A percentile compares a stretch with the other conserved stretches of the same genome.
These are phyloP conservation scores for Berberis thunbergii DNA, from an alignment of 164 flowering plant species.

Conservation along the genomic window DNA sequence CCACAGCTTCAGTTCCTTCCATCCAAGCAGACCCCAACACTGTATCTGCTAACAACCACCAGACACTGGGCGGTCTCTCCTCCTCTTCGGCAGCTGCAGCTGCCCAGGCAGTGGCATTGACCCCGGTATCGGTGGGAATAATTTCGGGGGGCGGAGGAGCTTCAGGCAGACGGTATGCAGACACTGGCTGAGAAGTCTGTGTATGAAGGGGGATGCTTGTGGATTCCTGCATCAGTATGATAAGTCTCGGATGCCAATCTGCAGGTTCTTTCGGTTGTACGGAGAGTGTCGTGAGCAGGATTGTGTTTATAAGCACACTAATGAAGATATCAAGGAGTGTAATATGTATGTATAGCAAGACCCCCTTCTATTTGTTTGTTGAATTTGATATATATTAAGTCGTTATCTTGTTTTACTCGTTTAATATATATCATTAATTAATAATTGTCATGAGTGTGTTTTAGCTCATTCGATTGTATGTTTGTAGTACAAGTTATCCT, in stretches of 20 bases:
- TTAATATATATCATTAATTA: too few relatives aligned
- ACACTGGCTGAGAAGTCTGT: slow-evolving; percentile 93
- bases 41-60: slow-evolving; percentile 4
- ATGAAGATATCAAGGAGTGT: slow-evolving; percentile 97
- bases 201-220: slow-evolving; percentile 99
- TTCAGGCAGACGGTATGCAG: slow-evolving; percentile 97
- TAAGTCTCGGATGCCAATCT: slow-evolving; percentile 91
- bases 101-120: slow-evolving; percentile 7
- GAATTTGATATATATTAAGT: neutral
- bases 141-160: slow-evolving; percentile 36
- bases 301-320: slow-evolving; percentile 95
- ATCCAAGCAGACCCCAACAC: slow-evolving; percentile 22
- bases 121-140: slow-evolving; percentile 11
- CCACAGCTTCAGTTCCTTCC: slow-evolving; percentile 35
- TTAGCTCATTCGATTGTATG: too few relatives aligned
- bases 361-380: neutral
- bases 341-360: slow-evolving; percentile 52
- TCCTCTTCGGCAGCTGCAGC: neutral
- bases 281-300: slow-evolving; percentile 99
- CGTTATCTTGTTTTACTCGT: neutral
- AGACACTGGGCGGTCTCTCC: slow-evolving; percentile 8
- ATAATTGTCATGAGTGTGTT: too few relatives aligned
- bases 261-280: slow-evolving; percentile 75
- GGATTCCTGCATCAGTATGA: slow-evolving; percentile 98
- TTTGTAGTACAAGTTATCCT: too few relatives aligned